phyloP scores from a whole-genome alignment of 768 basidiomycete species.

The Phanerochaete carnosa region DNA sequence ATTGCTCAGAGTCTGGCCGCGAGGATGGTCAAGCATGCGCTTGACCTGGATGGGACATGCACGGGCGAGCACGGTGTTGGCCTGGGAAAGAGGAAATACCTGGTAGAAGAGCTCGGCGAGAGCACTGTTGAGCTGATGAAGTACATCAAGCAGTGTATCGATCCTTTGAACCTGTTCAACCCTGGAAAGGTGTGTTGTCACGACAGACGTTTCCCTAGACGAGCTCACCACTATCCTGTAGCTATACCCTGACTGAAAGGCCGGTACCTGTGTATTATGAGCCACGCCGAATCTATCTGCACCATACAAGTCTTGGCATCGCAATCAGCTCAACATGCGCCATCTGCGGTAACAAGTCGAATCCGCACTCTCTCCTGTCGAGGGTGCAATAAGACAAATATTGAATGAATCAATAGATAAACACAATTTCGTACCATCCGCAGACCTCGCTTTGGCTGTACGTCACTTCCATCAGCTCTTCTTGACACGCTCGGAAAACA shows the following conservation, averaged over 20 bases:
- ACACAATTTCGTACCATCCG: no score
- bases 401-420: no score
- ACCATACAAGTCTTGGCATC: slow-evolving; percentile 52
- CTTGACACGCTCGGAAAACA: no score
- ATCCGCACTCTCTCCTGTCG: slow-evolving; percentile 81
- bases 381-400: no score
- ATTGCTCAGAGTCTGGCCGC: slow-evolving; percentile 38
- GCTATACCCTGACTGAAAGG: slow-evolving; percentile 2
- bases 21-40: slow-evolving; percentile 65
- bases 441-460: no score
- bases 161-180: slow-evolving; percentile 71
- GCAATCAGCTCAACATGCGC: slow-evolving; percentile 78
- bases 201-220: not conserved
- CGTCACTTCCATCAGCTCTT: no score
- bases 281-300: not conserved
- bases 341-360: slow-evolving; percentile 96
- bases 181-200: slow-evolving; percentile 61
- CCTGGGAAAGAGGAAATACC: slow-evolving; percentile 76
- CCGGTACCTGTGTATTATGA: not conserved
- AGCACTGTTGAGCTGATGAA: slow-evolving; percentile 87
- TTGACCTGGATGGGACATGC: slow-evolving; percentile 72
- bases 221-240: not conserved
- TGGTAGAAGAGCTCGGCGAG: slow-evolving; percentile 77
- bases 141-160: slow-evolving; percentile 68
- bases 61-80: slow-evolving; percentile 89